Evolutionary conservation across 2,329 filamentous ascomycete species (phyloP).

Genomic region (Calonectria hongkongensis): DNA sequence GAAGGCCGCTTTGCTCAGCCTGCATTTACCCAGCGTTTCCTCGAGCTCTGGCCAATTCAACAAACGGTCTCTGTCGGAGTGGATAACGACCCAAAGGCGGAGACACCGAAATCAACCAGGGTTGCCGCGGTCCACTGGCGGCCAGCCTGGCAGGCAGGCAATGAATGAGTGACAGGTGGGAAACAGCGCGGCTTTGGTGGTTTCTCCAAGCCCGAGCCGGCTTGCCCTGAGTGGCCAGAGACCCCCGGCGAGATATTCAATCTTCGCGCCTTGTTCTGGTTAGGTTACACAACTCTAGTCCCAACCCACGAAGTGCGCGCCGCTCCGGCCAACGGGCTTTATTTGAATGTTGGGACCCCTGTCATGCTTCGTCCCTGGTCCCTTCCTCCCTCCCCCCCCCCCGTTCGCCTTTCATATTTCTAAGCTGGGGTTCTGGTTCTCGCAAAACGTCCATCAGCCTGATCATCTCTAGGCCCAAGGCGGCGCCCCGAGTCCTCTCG

Average conservation of each 20-base stretch:
- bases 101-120: constrained; percentile 24
- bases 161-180: constrained; percentile 12
- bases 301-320: constrained; percentile 2
- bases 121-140: background rate
- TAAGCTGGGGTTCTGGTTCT: constrained; percentile 17
- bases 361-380: background rate
- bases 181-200: constrained; percentile 1
- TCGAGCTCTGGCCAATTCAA: constrained; percentile 3
- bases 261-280: constrained; percentile 23
- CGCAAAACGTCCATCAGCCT: constrained; percentile 16
- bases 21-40: constrained; percentile 10
- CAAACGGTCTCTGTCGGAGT: constrained; percentile 13
- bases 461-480: constrained; percentile 12
- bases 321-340: constrained; percentile 3
- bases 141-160: constrained; percentile 22
- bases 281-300: constrained; percentile 16
- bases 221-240: constrained; percentile 1
- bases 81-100: constrained; percentile 16
- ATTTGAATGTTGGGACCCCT: constrained; percentile 19
- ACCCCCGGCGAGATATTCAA: constrained; percentile 15
- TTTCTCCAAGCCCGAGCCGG: background rate
- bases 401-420: constrained; percentile 24
- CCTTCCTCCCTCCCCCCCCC: constrained; percentile 1
- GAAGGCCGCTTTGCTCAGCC: background rate
- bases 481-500: background rate